Evolutionary conservation across 2,329 filamentous ascomycete species (phyloP).

Genomic region (Endothia cerciana): DNA sequence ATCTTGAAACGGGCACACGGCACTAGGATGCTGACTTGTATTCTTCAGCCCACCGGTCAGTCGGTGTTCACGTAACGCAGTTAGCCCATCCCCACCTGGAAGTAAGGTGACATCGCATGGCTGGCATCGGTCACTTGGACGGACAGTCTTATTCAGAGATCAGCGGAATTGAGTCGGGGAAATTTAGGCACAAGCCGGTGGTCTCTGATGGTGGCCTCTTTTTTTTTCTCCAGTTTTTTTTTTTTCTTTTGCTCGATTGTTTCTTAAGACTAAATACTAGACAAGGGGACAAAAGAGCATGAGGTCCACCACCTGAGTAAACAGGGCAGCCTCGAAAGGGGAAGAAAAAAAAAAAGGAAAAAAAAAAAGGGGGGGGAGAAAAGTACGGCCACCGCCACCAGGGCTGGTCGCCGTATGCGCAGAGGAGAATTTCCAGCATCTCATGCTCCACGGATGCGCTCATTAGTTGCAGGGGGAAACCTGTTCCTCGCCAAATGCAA

Average conservation of each 20-base stretch:
- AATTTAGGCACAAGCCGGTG: neutral
- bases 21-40: too few species aligned
- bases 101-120: conserved; percentile 17
- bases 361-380: neutral
- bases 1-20: too few species aligned
- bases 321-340: conserved; percentile 38
- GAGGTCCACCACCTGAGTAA: conserved; percentile 41
- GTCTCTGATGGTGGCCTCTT: neutral
- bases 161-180: neutral
- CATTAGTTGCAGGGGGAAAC: conserved; percentile 9
- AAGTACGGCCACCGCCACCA: neutral
- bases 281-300: conserved; percentile 40
- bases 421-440: conserved; percentile 29
- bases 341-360: neutral
- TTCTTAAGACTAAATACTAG: conserved; percentile 50
- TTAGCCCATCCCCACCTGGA: neutral
- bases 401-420: neutral
- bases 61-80: conserved; percentile 1
- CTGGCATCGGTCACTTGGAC: neutral
- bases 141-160: neutral
- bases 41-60: neutral
- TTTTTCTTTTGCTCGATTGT: conserved; percentile 25
- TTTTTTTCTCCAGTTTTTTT: neutral
- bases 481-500: conserved; percentile 19
- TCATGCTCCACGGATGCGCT: conserved; percentile 29